Evolutionary conservation across 2,329 filamentous ascomycete species (phyloP).

Genomic region (Pezicula carpinea): DNA sequence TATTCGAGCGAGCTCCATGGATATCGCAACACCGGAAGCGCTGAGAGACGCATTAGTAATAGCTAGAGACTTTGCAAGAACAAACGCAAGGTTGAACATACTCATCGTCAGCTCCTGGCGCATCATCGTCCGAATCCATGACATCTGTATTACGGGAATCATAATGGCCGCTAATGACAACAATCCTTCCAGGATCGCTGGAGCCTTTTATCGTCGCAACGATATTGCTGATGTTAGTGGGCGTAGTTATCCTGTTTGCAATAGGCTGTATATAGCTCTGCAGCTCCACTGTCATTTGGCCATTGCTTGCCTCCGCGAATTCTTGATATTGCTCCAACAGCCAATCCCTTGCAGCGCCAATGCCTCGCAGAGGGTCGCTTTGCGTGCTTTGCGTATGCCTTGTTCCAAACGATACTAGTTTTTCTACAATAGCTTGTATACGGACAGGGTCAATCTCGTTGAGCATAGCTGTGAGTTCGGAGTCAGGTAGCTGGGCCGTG

Average conservation of each 20-base stretch:
- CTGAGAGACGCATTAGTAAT: background rate
- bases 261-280: conserved; percentile 46
- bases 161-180: conserved; percentile 52
- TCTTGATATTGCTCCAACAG: conserved; percentile 44
- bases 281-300: conserved; percentile 44
- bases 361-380: conserved; percentile 45
- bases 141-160: conserved; percentile 47
- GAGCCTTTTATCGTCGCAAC: conserved; percentile 46
- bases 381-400: conserved; percentile 51
- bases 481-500: conserved; percentile 14
- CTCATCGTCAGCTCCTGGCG: conserved; percentile 55
- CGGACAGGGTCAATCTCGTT: conserved; percentile 28
- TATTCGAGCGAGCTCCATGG: conserved; percentile 50
- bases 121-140: conserved; percentile 45
- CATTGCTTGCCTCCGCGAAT: conserved; percentile 43
- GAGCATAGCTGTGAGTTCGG: conserved; percentile 13
- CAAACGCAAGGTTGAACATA: background rate
- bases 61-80: background rate
- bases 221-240: conserved; percentile 49
- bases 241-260: conserved; percentile 41
- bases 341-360: conserved; percentile 54
- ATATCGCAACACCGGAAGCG: conserved; percentile 48
- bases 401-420: conserved; percentile 51
- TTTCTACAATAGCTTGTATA: conserved; percentile 46
- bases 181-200: conserved; percentile 41